A percentile compares a stretch with the other conserved stretches of the same genome.
Conservation (phyloP, 2,329 filamentous ascomycete genomes). For the Beauveria varroae region DNA sequence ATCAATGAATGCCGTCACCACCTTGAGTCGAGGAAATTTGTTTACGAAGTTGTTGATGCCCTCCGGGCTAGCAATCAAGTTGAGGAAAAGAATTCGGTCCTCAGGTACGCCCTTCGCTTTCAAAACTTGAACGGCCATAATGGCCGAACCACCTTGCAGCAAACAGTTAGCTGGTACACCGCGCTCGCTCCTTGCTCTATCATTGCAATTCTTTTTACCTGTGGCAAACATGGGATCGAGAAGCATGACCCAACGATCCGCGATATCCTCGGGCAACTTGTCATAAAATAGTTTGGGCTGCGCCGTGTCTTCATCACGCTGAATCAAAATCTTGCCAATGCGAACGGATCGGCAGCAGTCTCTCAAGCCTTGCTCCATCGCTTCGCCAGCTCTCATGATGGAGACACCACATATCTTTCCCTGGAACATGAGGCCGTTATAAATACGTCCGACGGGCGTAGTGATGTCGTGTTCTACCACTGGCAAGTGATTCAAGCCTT, state of each 20-base stretch:
- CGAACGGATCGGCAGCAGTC: constrained; percentile 97
- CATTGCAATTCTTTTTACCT: constrained; percentile 42
- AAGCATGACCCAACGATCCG: constrained; percentile 84
- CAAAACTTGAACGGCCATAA: constrained; percentile 92
- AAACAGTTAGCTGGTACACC: neutral
- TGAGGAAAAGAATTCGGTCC: constrained; percentile 91
- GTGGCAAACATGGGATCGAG: constrained; percentile 99
- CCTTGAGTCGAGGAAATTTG: constrained; percentile 79
- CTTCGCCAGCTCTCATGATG: constrained; percentile 96
- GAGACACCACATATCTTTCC: constrained; percentile 98
- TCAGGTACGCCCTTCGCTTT: constrained; percentile 87
- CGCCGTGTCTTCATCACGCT: constrained; percentile 90
- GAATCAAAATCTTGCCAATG: constrained; percentile 97
- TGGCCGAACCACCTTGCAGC: constrained; percentile 74
- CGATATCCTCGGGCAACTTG: constrained; percentile 91
- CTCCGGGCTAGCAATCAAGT: constrained; percentile 93
- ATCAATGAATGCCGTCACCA: constrained; percentile 95
- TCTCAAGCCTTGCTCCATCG: constrained; percentile 94
- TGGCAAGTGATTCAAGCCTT: constrained; percentile 92
- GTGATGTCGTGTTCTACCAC: constrained; percentile 83
- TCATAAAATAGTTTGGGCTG: constrained; percentile 95
- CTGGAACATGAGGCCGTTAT: constrained; percentile 88
- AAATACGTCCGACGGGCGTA: constrained; percentile 81
- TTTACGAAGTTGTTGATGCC: constrained; percentile 84
- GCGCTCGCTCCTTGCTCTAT: neutral